Base-by-base conservation (phyloP, 2,329 filamentous ascomycete species). In the Colletotrichum coccodes region DNA sequence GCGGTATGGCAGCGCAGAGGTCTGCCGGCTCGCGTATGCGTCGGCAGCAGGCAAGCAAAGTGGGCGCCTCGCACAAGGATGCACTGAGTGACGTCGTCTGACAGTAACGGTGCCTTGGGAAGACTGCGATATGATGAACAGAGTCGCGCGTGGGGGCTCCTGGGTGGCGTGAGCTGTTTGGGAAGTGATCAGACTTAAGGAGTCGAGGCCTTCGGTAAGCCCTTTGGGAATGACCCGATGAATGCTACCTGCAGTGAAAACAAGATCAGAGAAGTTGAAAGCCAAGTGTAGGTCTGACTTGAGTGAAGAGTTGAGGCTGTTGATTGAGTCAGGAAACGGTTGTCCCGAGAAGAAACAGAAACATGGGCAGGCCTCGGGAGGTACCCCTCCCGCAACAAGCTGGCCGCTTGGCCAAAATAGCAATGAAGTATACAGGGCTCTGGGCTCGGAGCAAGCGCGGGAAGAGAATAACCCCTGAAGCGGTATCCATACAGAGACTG, bases 61-160 rank as follows among this genome's bases (percentile, higher is more conserved):
- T 65, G 58, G 50, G 53, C 23, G 47, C 28, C 57, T 60, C 28
- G 44, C 52, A 59, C 65, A 58, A 57, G 57, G 54, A 53, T 66
- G 60, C 42, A 54, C 54, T 38, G 50, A 34, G 65, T 70, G 65
- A 70, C 69, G 69, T 71, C 60, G 66, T 30, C 32, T 28, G 46
- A 38, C 36, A 42, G 47, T 21, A 49, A 53, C 30, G 23, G 50
- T 59, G 60, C 49, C 57, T 63, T 62, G 52, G 44, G 57, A 60
- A 28, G 21, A 38, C 49, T 54, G 36, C 32, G 18, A 42, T 38
- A 49, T 64, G 54, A 47, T 61, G 60, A 52, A 60, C 21, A 54
- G 30, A 47, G 46, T 44, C 52, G 66, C 60, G 66, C 57, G 69
- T 66, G 61, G 66, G 61, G 46, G 38, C 23, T n/a, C 26, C 32